Conservation (phyloP, 192 early-diverging fungal genomes). For the Rhizoclosmatium globosum region DNA sequence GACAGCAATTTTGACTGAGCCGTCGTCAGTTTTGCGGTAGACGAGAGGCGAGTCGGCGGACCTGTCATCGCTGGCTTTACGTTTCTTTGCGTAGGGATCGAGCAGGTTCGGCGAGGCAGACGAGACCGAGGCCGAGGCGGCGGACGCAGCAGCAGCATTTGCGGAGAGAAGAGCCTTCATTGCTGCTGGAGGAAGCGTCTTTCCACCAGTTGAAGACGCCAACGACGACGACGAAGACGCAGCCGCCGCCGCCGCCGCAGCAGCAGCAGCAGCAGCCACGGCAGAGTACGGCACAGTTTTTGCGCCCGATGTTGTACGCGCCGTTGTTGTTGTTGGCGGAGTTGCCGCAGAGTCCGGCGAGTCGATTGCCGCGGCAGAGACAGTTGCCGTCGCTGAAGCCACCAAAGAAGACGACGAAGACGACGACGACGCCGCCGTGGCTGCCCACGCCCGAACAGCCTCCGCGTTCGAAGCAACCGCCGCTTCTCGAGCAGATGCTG, state of each 20-base stretch:
- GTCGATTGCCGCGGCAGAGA: not conserved
- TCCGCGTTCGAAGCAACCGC: not conserved
- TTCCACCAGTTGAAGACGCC: not conserved
- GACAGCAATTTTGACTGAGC: slow-evolving; percentile 36
- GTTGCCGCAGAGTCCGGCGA: not conserved
- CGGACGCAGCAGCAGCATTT: not conserved
- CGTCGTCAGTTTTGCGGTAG: slow-evolving; percentile 40
- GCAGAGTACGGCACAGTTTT: too few relatives aligned
- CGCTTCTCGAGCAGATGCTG: not conserved
- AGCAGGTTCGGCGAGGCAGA: not conserved
- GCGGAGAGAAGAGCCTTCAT: not conserved
- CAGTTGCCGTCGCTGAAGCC: not conserved
- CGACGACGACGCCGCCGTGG: not conserved
- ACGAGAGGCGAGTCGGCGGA: not conserved
- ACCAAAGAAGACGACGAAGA: not conserved
- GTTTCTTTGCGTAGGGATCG: not conserved
- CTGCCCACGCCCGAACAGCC: not conserved
- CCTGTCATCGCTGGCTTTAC: not conserved
- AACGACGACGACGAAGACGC: not conserved
- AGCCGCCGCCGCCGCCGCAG: not conserved
- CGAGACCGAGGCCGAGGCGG: not conserved
- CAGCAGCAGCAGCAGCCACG: not conserved
- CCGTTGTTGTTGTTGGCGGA: not conserved
- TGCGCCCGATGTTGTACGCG: too few relatives aligned
- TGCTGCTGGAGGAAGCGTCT: not conserved